Base-by-base conservation (phyloP, 768 basidiomycete genomes). In the Rickenella mellea region DNA sequence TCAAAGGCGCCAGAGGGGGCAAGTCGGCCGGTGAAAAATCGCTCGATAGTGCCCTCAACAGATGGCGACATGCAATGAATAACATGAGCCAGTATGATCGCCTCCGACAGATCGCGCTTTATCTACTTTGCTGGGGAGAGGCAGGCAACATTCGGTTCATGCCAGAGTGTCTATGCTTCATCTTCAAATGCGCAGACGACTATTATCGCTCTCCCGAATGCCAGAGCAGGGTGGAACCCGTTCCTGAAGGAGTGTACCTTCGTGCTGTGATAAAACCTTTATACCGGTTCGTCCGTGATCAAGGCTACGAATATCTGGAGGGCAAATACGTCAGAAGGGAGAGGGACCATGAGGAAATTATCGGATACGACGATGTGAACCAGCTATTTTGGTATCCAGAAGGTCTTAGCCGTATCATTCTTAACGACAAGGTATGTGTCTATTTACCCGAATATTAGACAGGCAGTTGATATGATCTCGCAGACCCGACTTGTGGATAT, bases 321-420 rank as follows among this genome's bases (percentile, higher is more conserved):
- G 93, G 90, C 35, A 93, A 93, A 61, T 97, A 94, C 60, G 84
- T 98, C 21, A 69, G 90, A 45, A 78, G 81, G 57, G 96, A 98
- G 71, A 87, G 74, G 62, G 96, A 98, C 54, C 96, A 98, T 63
- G 78, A 91, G 47, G 70, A 90, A 52, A 88, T 97, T 58, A 92
- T 98, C 52, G 96, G 96, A n/a, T 99, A 99, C 58, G 96, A 99
- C 60, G 96, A 99, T 59, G 89, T 99, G 66, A 99, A 99, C 60
- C 96, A 99, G 56, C 69, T 98, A 19, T 99, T 99, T 66, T 99
- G 96, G 96, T 99, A 98, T 60, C 96, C 96, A 2, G 96, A 99
- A 60, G 96, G 96, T 39, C 74, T 99, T 41, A 85, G 89, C 1
- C 83, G 88, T 52, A 97, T 99, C 51, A 80, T 91, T 11, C 73